Evolutionary conservation across 164 flowering plant species (phyloP).

Genomic region (Buxus sempervirens): DNA sequence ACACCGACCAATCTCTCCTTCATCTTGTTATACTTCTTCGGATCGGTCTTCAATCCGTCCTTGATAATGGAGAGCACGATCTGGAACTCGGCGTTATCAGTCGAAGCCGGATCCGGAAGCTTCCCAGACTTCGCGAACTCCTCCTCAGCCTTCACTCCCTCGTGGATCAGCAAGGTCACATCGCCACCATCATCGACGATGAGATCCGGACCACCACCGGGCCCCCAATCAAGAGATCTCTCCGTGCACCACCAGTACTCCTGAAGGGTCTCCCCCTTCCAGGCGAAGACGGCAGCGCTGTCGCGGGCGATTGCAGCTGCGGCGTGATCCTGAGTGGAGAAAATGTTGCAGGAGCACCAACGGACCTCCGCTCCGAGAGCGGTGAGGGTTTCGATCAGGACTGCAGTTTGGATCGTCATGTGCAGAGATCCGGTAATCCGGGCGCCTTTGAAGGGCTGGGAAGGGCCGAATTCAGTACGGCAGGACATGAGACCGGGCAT

Average conservation of each 20-base stretch:
- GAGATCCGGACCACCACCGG: background rate
- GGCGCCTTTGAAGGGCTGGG: background rate
- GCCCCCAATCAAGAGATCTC: background rate
- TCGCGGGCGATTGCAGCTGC: background rate
- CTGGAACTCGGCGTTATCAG: constrained; percentile 45
- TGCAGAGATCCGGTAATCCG: background rate
- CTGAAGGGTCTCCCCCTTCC: background rate
- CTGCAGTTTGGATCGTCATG: background rate
- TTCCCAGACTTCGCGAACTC: constrained; percentile 24
- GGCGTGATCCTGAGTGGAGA: constrained; percentile 21
- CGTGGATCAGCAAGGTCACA: background rate
- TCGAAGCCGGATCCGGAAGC: constrained; percentile 38
- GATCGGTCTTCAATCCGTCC: constrained; percentile 35
- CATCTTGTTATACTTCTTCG: constrained; percentile 33
- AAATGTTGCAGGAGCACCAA: constrained; percentile 37
- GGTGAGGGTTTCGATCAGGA: constrained; percentile 7
- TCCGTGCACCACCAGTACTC: background rate
- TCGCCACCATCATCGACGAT: background rate
- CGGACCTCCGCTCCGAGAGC: constrained; percentile 35
- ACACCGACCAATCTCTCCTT: constrained; percentile 36
- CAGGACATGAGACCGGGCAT: constrained; percentile 2
- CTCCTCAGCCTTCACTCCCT: constrained; percentile 1
- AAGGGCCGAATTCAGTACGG: background rate
- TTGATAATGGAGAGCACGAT: constrained; percentile 30
- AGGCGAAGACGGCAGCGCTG: background rate